These are phyloP conservation scores for Helotiales sp. DNA, from an alignment of 2,329 filamentous ascomycete genomes.

Conservation along the genomic window DNA sequence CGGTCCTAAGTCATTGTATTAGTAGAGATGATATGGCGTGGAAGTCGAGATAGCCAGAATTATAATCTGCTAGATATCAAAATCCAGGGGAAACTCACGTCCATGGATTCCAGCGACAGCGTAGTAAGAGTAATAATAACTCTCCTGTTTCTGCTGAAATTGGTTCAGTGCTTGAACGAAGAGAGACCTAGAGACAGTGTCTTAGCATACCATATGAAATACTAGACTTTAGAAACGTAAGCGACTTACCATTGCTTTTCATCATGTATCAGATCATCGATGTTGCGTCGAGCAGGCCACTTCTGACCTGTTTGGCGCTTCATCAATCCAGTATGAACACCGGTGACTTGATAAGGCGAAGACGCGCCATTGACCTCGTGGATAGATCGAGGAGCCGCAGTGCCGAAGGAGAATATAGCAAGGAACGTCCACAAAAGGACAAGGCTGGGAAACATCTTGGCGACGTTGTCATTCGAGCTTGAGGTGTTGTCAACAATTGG, in stretches of 20 bases:
- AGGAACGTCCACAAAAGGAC: background rate
- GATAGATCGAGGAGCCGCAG: background rate
- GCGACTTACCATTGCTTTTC: conserved; percentile 17
- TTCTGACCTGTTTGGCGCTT: conserved; percentile 15
- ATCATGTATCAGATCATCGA: conserved; percentile 27
- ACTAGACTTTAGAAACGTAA: no score
- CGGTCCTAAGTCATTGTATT: no score
- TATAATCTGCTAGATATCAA: no score
- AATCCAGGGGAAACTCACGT: conserved; percentile 8
- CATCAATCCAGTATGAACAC: conserved; percentile 22
- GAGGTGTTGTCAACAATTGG: background rate
- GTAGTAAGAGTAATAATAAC: conserved; percentile 24
- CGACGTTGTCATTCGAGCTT: background rate
- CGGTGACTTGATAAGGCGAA: conserved; percentile 12
- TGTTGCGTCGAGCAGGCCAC: conserved; percentile 26
- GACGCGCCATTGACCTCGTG: background rate
- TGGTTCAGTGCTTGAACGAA: conserved; percentile 27
- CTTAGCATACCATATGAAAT: background rate
- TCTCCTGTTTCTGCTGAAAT: conserved; percentile 17
- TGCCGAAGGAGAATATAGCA: background rate
- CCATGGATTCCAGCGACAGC: conserved; percentile 26
- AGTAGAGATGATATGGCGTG: no score
- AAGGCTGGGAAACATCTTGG: background rate
- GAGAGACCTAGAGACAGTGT: conserved; percentile 20
- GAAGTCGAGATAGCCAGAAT: no score